Evolutionary conservation across 2,329 filamentous ascomycete genomes (phyloP).

Genomic region (Claviceps capensis): DNA sequence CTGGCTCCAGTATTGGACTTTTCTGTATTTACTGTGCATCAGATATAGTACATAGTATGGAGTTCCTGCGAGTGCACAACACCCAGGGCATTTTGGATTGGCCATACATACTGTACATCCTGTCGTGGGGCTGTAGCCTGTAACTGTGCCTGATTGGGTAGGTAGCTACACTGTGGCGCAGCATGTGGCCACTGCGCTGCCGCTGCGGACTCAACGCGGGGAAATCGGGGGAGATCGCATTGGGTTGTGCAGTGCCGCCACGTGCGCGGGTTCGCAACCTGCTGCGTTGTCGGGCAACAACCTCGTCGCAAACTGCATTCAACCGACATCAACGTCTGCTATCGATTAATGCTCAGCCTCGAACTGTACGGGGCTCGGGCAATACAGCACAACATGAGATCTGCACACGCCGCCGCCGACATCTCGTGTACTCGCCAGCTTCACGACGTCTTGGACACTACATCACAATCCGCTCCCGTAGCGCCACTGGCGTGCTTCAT

Average conservation of each 20-base stretch:
- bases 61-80: too few relatives aligned
- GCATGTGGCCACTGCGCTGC: not conserved
- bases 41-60: too few relatives aligned
- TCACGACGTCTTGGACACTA: not conserved
- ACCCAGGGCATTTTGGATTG: too few relatives aligned
- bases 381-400: constrained; percentile 1
- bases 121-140: too few relatives aligned
- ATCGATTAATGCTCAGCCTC: not conserved
- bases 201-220: not conserved
- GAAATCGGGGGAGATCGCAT: not conserved
- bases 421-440: not conserved
- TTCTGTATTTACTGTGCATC: too few relatives aligned
- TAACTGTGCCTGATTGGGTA: too few relatives aligned
- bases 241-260: not conserved
- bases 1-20: too few relatives aligned
- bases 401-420: not conserved
- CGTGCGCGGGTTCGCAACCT: not conserved
- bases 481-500: constrained; percentile 21
- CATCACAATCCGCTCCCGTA: constrained; percentile 6
- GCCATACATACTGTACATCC: too few relatives aligned
- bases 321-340: not conserved
- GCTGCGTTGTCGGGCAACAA: not conserved
- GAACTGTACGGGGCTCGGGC: not conserved
- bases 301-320: not conserved
- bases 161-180: too few relatives aligned